Base-by-base conservation (phyloP, 1,284 basidiomycete species). In the Coriolopsis trogii region DNA sequence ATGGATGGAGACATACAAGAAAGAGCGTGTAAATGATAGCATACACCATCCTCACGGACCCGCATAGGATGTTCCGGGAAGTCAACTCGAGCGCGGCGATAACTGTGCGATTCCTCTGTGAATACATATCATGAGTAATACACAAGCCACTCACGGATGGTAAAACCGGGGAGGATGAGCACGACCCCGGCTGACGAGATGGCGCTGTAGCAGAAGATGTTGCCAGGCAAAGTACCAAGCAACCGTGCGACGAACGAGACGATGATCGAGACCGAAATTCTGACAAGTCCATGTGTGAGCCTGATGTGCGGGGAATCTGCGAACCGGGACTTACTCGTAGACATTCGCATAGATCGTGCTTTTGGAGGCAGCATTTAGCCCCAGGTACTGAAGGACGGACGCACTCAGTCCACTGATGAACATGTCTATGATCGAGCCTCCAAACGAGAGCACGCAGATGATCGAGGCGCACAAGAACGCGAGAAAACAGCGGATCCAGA, bases 21-120 rank as follows among this genome's bases (percentile, higher is more conserved):
- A 93, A 93, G 38, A 93, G 73, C 0, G 90, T 91, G 66, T 93
- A 94, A 49, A 93, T 93, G 59, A 92, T 88, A 16, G 91, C 91
- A 63, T 93, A 93, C 26, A 93, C 89, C 72, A 93, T 86, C 58
- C 91, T 77, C 20, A 94, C 91, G n/a, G 89, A 90, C 16, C 91
- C 91, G 52, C 89, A 89, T 46, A 93, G 82, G 39, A 93, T 80
- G 63, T 90, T 92, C 64, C 84, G 84, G 6, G 90, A 92, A 61
- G 91, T 91, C 44, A 93, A 74, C 67, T 94, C 91, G 28, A 94
- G 75, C 1, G 91, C 87, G 41, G 87, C 87, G 54, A 87, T 90
- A 60, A 93, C 91, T 93, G 60, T 43, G 8, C 16, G 44, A 20
- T 38, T 28, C n/a, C 16, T 28, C 9, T n/a, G 4, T 15, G 3